Percentiles rank a stretch among this genome's conserved stretches.
Conservation (phyloP, 2,329 filamentous ascomycete species). For the Neonectria hederae region DNA sequence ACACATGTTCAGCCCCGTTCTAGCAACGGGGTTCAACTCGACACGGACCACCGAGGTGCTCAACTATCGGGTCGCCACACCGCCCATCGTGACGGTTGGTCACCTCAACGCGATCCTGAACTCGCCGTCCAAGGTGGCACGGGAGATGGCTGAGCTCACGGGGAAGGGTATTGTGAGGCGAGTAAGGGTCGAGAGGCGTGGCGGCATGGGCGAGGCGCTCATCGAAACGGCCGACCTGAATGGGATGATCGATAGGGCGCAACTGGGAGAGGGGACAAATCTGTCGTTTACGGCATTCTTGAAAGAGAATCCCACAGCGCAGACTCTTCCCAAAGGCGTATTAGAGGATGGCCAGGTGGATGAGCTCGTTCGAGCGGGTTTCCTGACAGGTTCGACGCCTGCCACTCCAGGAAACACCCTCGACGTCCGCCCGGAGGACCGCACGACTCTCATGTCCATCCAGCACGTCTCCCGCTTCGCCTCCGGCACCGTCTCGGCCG, state of each 20-base stretch:
- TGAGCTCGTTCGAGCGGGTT: conserved; percentile 71
- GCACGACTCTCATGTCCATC: conserved; percentile 67
- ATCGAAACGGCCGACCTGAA: conserved; percentile 68
- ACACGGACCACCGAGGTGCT: conserved; percentile 70
- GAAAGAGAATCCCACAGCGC: conserved; percentile 57
- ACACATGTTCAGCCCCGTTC: conserved; percentile 72
- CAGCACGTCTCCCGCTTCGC: conserved; percentile 71
- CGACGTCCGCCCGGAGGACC: conserved; percentile 61
- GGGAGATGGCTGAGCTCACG: conserved; percentile 71
- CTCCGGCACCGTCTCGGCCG: conserved; percentile 73
- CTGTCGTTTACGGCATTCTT: conserved; percentile 64
- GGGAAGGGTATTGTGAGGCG: conserved; percentile 66
- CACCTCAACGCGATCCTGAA: conserved; percentile 72
- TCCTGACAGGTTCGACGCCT: conserved; percentile 63
- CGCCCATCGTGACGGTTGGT: conserved; percentile 71
- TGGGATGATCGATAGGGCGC: conserved; percentile 51
- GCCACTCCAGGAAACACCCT: conserved; percentile 49
- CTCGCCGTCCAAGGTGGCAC: conserved; percentile 71
- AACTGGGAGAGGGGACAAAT: conserved; percentile 55
- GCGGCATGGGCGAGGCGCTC: conserved; percentile 71
- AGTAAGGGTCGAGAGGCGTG: conserved; percentile 70
- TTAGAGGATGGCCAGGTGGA: conserved; percentile 61
- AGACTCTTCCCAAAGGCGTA: conserved; percentile 40
- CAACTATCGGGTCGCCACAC: conserved; percentile 66
- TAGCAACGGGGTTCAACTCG: conserved; percentile 71